These are phyloP conservation scores for Blepharisma japonicum DNA, from an alignment of 73 alveolate species.

Conservation along the genomic window DNA sequence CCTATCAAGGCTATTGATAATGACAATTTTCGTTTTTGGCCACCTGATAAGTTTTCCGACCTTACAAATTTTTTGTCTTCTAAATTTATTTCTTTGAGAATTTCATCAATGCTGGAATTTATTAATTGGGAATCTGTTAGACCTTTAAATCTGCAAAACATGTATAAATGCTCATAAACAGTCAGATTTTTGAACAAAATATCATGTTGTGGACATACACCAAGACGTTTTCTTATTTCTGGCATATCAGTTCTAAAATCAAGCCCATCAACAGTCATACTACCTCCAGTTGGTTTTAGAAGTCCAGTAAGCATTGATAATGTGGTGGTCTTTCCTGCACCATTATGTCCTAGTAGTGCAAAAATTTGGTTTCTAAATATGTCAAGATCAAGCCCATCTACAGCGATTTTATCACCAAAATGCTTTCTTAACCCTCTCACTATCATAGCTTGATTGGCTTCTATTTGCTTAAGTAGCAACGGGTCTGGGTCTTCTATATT, in stretches of 20 bases:
- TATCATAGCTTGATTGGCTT: conserved; percentile 2
- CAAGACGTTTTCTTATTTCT: conserved; percentile 75
- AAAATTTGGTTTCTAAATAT: conserved; percentile 87
- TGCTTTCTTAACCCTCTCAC: conserved; percentile 40
- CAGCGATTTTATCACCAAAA: conserved; percentile 87
- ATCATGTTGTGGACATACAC: conserved; percentile 96
- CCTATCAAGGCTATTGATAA: conserved; percentile 96
- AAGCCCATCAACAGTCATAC: conserved; percentile 58
- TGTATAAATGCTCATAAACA: conserved; percentile 85
- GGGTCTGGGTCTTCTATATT: conserved; percentile 46
- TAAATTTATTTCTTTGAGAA: conserved; percentile 74
- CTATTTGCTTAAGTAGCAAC: conserved; percentile 42
- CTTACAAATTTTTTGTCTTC: conserved; percentile 58
- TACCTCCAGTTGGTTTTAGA: conserved; percentile 62
- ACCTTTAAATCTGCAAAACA: conserved; percentile 90
- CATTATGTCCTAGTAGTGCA: conserved; percentile 96
- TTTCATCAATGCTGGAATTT: conserved; percentile 68
- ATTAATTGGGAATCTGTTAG: conserved; percentile 37
- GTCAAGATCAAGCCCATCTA: conserved; percentile 71
- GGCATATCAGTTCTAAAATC: conserved; percentile 68
- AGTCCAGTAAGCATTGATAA: conserved; percentile 86
- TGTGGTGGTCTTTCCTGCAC: conserved; percentile 97
- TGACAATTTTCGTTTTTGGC: conserved; percentile 93
- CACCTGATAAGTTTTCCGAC: conserved; percentile 91
- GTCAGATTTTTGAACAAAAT: conserved; percentile 86